phyloP scores from a whole-genome alignment of 2,329 filamentous ascomycete species.

The Ophiostoma fasciatum region DNA sequence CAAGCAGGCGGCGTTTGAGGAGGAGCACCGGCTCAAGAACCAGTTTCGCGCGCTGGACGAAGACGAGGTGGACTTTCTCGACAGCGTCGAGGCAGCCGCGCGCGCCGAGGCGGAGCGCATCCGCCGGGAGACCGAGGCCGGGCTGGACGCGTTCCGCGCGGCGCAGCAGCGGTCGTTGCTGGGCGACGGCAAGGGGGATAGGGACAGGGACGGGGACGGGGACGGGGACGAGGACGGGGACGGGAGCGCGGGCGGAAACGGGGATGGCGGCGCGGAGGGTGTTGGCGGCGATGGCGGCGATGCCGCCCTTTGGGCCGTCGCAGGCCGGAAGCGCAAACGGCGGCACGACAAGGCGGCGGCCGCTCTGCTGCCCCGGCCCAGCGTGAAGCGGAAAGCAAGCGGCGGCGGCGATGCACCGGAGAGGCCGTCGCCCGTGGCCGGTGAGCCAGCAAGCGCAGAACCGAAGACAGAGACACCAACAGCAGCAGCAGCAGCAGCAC shows the following conservation, averaged over 20 bases:
- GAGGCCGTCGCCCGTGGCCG: conserved; percentile 15
- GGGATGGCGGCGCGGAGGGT: conserved; percentile 7
- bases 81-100: conserved; percentile 36
- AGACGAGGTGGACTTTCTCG: conserved; percentile 64
- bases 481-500: not conserved
- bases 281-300: conserved; percentile 1
- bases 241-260: conserved; percentile 2
- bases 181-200: too few species aligned
- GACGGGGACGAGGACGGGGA: conserved; percentile 5
- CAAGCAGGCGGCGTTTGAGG: conserved; percentile 72
- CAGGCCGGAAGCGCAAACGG: conserved; percentile 11
- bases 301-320: conserved; percentile 6
- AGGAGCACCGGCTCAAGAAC: conserved; percentile 54
- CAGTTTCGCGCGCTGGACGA: conserved; percentile 68
- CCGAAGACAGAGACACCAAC: conserved; percentile 2
- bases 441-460: not conserved
- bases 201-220: not conserved
- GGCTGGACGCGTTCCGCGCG: conserved; percentile 39
- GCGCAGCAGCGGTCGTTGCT: too few species aligned
- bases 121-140: conserved; percentile 39
- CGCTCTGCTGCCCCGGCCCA: conserved; percentile 7
- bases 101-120: conserved; percentile 38
- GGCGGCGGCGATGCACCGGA: not conserved
- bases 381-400: conserved; percentile 11
- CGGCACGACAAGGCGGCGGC: conserved; percentile 6